Conservation (phyloP, 495 filamentous ascomycete genomes). For the Delitschia confertaspora region DNA sequence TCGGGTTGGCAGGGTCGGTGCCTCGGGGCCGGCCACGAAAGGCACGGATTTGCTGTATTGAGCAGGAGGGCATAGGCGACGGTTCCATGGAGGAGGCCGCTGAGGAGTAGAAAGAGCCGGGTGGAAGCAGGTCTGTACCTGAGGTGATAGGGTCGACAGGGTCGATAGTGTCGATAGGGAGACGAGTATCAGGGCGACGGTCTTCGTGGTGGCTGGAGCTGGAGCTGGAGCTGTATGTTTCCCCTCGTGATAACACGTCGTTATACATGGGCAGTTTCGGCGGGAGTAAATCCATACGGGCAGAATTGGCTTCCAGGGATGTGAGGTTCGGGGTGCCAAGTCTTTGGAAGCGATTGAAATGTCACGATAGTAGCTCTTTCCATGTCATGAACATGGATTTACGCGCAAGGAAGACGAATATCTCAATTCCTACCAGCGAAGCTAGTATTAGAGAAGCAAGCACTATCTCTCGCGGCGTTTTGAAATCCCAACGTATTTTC, state of each 20-base stretch:
- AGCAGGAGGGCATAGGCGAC: too few species aligned
- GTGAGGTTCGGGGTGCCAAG: slow-evolving; percentile 15
- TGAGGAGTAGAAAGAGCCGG: too few species aligned
- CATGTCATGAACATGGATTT: slow-evolving; percentile 33
- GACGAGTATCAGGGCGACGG: too few species aligned
- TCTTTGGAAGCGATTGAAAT: slow-evolving; percentile 6
- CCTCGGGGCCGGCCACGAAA: too few species aligned
- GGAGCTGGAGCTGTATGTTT: too few species aligned
- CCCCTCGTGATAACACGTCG: neutral
- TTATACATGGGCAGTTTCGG: neutral
- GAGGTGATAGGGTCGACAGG: too few species aligned
- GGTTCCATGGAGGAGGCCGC: too few species aligned
- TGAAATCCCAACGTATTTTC: slow-evolving; percentile 24
- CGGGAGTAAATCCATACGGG: neutral
- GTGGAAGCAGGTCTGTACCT: too few species aligned
- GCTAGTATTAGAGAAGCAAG: slow-evolving; percentile 27
- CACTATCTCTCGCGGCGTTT: slow-evolving; percentile 15
- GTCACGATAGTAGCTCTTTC: slow-evolving; percentile 24
- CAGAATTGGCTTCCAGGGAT: slow-evolving; percentile 11
- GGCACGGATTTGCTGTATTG: too few species aligned
- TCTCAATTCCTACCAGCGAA: slow-evolving; percentile 32
- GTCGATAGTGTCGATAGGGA: too few species aligned
- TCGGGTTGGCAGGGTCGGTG: too few species aligned
- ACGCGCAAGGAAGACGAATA: slow-evolving; percentile 34
- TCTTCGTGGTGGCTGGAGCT: too few species aligned